These are phyloP conservation scores for Rhizophlyctis rosea DNA, from an alignment of 192 early-diverging fungal genomes.

Conservation along the genomic window DNA sequence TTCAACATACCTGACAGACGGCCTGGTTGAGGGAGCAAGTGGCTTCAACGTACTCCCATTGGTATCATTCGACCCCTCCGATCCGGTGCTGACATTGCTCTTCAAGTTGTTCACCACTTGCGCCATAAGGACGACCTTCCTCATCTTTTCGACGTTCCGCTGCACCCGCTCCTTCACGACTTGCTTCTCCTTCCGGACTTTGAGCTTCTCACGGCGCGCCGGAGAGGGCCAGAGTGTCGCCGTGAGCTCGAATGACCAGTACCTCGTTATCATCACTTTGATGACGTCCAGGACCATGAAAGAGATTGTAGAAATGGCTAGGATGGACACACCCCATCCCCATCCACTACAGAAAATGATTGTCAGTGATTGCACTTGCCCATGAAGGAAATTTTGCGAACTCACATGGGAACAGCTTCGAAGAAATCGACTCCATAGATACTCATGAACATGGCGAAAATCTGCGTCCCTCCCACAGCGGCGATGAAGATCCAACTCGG, in stretches of 20 bases:
- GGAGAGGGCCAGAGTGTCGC: conserved; percentile 76
- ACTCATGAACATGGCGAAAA: conserved; percentile 88
- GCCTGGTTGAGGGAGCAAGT: no score
- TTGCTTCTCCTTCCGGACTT: no score
- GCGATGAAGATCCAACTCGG: conserved; percentile 76
- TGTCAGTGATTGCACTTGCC: conserved; percentile 41
- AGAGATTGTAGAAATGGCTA: conserved; percentile 75
- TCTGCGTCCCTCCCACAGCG: conserved; percentile 83
- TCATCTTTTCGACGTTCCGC: conserved; percentile 29
- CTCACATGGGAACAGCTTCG: conserved; percentile 33
- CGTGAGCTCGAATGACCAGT: conserved; percentile 89
- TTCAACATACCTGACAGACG: no score
- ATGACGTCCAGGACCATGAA: conserved; percentile 85
- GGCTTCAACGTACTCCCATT: no score
- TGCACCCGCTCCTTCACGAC: conserved; percentile 20
- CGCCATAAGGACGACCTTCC: conserved; percentile 27
- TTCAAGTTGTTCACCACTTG: no score
- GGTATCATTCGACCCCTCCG: no score
- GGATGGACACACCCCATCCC: conserved; percentile 67
- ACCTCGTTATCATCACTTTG: conserved; percentile 82
- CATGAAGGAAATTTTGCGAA: conserved; percentile 23
- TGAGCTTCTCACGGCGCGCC: conserved; percentile 59
- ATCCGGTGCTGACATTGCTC: no score
- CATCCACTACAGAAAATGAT: conserved; percentile 43
- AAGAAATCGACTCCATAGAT: conserved; percentile 58